Evolutionary conservation across 345 rosid species (phyloP), one percentile per base, ranked within the genome.

Genomic region (Gossypium raimondii): DNA sequence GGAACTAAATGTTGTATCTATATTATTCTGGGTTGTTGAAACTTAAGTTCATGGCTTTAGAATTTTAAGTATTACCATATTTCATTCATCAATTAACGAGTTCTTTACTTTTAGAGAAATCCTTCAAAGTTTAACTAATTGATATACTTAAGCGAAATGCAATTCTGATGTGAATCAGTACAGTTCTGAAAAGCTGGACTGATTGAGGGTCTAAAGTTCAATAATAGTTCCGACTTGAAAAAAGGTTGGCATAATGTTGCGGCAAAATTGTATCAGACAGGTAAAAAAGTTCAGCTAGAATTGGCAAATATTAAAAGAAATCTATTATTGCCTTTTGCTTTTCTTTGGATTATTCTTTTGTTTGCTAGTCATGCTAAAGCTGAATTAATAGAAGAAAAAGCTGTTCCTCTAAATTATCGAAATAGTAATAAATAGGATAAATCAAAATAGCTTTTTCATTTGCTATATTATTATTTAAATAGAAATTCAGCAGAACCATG

Each of bases 271-370:
- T 51, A 27, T 70, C 75, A 55, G 65, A 65, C 56, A 34, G 66
- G 27, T 63, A 73, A 57, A 71, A 76, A 66, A 76, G 27, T 38
- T 58, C 65, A 25, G 11, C 22, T 57, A 50, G 25, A 58, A 24
- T 77, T 48, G 58, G 48, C 38, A 69, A 76, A 25, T 20, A 45
- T 76, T 68, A 41, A 68, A 67, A 69, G 12, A 25, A n/a, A 43
- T 62, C 47, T 56, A 69, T 59, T 22, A 63, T 68, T 69, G 20
- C 59, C 52, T 48, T 68, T 70, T 62, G 25, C 73, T 48, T 1
- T 45, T 45, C 41, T 56, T 75, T 81, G 70, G 73, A 69, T 52
- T 50, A 66, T 72, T 71, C 74, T 16, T 50, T 75, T 75, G 78
- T 67, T 53, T 74, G 17, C 68, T 78, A 60, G 62, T 75, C 77